Evolutionary conservation across 495 filamentous ascomycete genomes (phyloP), one percentile per base, ranked within the genome.

Genomic region (Podospora fimiseda): DNA sequence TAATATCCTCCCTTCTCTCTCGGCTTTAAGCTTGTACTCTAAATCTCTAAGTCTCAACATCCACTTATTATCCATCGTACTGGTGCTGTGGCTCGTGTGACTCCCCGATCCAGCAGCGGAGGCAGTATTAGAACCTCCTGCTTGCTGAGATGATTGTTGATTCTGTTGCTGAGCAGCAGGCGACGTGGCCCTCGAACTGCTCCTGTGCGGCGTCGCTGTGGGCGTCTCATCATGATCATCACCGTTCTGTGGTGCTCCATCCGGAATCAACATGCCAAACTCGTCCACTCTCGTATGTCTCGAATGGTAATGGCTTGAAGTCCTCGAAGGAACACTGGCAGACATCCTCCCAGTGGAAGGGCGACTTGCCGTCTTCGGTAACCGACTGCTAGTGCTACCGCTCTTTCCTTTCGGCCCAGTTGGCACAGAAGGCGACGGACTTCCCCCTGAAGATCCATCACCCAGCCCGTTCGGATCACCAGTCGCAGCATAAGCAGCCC

Each of bases 1-100:
- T 41, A 93, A 66, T 21, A 91, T 63, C 36, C 94, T 74, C n/a
- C 82, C 91, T 65, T 96, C 93, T 9, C 93, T 72, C 67, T 98
- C 93, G 16, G 84, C 83, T 61, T 96, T 95, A 22, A 98, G 75
- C 57, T 91, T 80, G 61, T 84, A 80, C 75, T 98, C 94, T 39
- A 97, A 67, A 58, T 96, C 90, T 47, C 86, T 79, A 15, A 98
- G 70, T 16, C 94, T 74, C 42, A 94, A 79, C 59, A 90, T 83
- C 89, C 88, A 97, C 27, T 80, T 74, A 60, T 85, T 82, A 51
- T 93, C 85, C 48, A 59, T 55, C 22, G 44, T 24, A 13, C 40
- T 27, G 53, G 51, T 62, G 24, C 55, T 33, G 14, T 36, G n/a
- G 15, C 43, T n/a, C n/a, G n/a, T 23, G 9, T 37, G 22, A 33